phyloP scores from a whole-genome alignment of 2,329 filamentous ascomycete genomes.

The Fusarium solani-melongenae region DNA sequence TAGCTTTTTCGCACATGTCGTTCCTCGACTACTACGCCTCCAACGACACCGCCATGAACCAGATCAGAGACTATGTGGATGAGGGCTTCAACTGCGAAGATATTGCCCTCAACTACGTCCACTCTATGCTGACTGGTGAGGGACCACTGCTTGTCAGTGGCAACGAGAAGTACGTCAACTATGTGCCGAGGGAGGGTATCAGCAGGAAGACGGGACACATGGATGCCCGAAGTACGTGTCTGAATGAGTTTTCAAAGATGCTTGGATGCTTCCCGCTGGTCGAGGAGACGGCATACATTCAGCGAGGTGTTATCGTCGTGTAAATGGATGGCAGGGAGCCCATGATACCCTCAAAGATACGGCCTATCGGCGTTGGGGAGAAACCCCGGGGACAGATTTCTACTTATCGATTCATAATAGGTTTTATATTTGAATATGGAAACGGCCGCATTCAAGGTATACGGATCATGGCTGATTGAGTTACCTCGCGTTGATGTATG shows the following conservation, averaged over 20 bases:
- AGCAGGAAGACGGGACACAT: constrained; percentile 48
- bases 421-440: neutral
- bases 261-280: constrained; percentile 51
- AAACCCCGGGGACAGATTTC: neutral
- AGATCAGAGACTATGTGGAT: constrained; percentile 52
- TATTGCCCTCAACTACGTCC: constrained; percentile 53
- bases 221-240: constrained; percentile 48
- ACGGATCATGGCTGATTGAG: neutral
- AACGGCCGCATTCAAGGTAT: neutral
- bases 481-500: no score
- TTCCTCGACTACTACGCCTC: constrained; percentile 54
- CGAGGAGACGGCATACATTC: constrained; percentile 48
- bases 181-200: constrained; percentile 47
- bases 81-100: constrained; percentile 55
- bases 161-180: constrained; percentile 47
- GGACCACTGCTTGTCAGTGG: constrained; percentile 51
- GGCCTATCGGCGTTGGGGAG: constrained; percentile 2
- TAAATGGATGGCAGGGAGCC: constrained; percentile 13
- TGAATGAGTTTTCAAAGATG: constrained; percentile 49
- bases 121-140: constrained; percentile 47
- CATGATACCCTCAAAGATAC: neutral
- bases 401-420: neutral
- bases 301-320: constrained; percentile 46
- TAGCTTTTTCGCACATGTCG: constrained; percentile 52
- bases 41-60: constrained; percentile 44